Evolutionary conservation across 495 filamentous ascomycete species (phyloP), one percentile per base, ranked within the genome.

Genomic region (Acidiella bohemica): DNA sequence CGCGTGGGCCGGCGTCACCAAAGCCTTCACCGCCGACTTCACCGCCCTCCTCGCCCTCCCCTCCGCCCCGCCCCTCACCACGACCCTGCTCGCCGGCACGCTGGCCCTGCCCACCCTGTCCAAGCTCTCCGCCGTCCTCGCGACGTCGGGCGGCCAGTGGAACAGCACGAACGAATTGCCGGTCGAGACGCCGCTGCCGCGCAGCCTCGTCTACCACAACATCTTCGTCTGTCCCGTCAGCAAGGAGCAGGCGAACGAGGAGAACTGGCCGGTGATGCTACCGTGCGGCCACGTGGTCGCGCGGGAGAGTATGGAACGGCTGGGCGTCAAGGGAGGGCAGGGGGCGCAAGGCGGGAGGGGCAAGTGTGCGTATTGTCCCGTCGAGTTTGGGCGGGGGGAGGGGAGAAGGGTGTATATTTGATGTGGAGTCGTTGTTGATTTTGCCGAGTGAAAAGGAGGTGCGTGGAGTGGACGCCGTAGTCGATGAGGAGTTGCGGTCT

Each of bases 191-290:
- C 78, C 90, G 0, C 71, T 99, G 0, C 90, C 90, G 0, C 70
- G 73, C 14, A 73, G 75, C 26, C 93, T 92, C 66, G 72, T 84
- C 33, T 99, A 88, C 67, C 90, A 99, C 60, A 79, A 76, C 30
- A 94, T 99, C 53, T 96, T 99, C 53, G 90, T 99, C 22, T 99
- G 90, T 53, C 90, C 90, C 3, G 92, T 99, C 10, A 81, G 76
- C 47, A 95, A 94, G 61, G 92, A 92, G 50, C 90, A 99, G 58
- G 83, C 81, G 0, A 96, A 87, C 0, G 90, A 95, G 51, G 57
- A 65, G 13, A 99, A 96, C 57, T 88, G 90, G 13, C 90, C 90
- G 1, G 90, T 95, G 80, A 93, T 95, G 75, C 80, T 99, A 60
- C 86, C 86, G 2, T 99, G 90, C 53, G 90, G 90, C 5, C 90